Percentiles rank a stretch among this genome's conserved stretches.
Evolutionary conservation across 495 filamentous ascomycete species (phyloP).

Genomic region (Podospora anserina): DNA sequence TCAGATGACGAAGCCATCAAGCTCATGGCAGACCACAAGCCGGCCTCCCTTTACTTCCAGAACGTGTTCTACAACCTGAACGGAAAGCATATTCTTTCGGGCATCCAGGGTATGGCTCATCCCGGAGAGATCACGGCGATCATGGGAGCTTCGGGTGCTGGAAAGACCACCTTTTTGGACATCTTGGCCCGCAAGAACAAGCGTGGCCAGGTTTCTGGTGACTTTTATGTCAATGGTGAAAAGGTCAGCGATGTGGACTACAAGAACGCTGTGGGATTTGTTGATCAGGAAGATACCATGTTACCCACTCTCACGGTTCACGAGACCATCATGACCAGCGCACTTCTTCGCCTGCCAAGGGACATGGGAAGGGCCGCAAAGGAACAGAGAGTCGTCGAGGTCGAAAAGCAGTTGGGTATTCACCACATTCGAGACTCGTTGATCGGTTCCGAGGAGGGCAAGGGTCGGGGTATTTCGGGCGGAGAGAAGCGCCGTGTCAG

Average conservation of each 20-base stretch:
- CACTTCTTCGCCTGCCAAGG: conserved; percentile 79
- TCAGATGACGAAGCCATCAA: conserved; percentile 85
- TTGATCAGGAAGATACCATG: conserved; percentile 98
- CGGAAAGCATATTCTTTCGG: conserved; percentile 78
- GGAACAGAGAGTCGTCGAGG: conserved; percentile 83
- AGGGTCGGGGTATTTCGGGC: conserved; percentile 90
- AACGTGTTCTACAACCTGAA: conserved; percentile 84
- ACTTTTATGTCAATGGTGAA: conserved; percentile 94
- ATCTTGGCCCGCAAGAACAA: conserved; percentile 98
- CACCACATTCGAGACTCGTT: conserved; percentile 86
- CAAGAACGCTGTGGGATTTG: conserved; percentile 88
- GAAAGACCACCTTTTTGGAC: conserved; percentile 96
- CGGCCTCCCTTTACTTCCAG: conserved; percentile 82
- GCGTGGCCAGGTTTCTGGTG: conserved; percentile 69
- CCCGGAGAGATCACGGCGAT: conserved; percentile 93
- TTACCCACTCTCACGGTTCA: conserved; percentile 94
- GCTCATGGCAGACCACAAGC: conserved; percentile 85
- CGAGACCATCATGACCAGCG: conserved; percentile 94
- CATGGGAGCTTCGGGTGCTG: conserved; percentile 96
- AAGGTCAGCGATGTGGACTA: conserved; percentile 82
- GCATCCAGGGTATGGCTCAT: conserved; percentile 77
- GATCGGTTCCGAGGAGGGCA: conserved; percentile 97
- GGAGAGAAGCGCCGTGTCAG: conserved; percentile 95
- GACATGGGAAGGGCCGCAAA: conserved; percentile 87
- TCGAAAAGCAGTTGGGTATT: conserved; percentile 93